These are phyloP conservation scores for Acer yangbiense DNA, from an alignment of 345 rosid genomes.

Conservation along the genomic window DNA sequence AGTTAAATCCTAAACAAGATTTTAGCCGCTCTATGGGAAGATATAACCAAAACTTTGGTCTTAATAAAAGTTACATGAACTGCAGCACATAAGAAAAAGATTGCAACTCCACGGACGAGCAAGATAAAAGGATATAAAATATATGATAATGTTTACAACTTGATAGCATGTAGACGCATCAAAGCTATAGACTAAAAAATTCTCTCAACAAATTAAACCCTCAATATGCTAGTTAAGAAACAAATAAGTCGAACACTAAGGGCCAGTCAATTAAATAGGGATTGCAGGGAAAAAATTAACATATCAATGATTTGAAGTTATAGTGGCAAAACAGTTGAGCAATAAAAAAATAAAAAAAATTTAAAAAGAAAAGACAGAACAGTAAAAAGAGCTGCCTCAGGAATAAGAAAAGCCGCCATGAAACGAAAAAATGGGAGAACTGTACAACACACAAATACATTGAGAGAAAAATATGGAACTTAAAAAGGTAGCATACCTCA, in stretches of 20 bases:
- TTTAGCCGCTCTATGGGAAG: not conserved
- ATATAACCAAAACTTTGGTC: not conserved
- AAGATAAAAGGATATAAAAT: not conserved
- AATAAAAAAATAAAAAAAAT: not conserved
- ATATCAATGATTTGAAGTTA: not conserved
- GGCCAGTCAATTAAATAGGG: not conserved
- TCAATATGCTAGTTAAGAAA: not conserved
- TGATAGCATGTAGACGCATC: not conserved
- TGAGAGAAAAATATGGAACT: not conserved
- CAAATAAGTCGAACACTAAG: not conserved
- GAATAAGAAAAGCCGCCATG: not conserved
- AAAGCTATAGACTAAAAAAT: slow-evolving; percentile 2
- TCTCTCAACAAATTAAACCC: not conserved
- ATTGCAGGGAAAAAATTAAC: not conserved
- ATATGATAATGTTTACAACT: no score
- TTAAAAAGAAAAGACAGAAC: not conserved
- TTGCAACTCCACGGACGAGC: not conserved
- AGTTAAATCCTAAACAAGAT: not conserved
- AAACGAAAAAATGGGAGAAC: slow-evolving; percentile 1
- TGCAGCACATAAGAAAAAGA: not conserved
- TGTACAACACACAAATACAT: not conserved
- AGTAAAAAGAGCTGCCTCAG: not conserved
- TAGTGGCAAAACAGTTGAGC: not conserved
- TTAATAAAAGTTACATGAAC: not conserved
- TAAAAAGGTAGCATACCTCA: slow-evolving; percentile 42